Evolutionary conservation across 225 moss, liverwort and hornwort species (phyloP).

Genomic region (Sphagnum contortum): DNA sequence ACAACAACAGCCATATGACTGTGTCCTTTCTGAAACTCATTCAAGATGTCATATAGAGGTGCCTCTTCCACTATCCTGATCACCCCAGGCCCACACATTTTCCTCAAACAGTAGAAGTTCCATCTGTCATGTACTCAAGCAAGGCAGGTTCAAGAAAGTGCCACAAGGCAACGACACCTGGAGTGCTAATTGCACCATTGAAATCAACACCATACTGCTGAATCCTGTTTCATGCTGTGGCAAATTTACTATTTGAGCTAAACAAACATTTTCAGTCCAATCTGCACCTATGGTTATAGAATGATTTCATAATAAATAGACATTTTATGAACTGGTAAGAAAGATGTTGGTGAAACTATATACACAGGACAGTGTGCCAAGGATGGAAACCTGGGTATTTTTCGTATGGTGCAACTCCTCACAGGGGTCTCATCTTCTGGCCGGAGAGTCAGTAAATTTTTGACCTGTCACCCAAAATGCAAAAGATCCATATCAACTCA

Average conservation of each 20-base stretch:
- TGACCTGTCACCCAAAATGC: constrained; percentile 38
- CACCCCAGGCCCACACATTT: too few relatives aligned
- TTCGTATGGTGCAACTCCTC: constrained; percentile 67
- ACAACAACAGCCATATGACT: constrained; percentile 97
- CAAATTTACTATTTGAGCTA: too few relatives aligned
- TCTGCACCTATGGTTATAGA: too few relatives aligned
- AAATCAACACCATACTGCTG: too few relatives aligned
- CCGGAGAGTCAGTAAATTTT: constrained; percentile 78
- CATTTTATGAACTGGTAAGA: too few relatives aligned
- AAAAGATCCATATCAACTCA: too few relatives aligned
- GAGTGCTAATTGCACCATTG: too few relatives aligned
- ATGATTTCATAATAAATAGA: too few relatives aligned
- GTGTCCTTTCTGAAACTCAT: constrained; percentile 93
- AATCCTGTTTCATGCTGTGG: too few relatives aligned
- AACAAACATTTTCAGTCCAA: too few relatives aligned
- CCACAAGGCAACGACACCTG: too few relatives aligned
- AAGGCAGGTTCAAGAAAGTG: neutral
- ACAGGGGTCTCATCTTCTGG: constrained; percentile 86
- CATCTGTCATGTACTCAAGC: neutral
- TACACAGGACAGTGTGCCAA: constrained; percentile 2
- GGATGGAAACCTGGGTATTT: constrained; percentile 61
- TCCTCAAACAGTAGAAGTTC: neutral
- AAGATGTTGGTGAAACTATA: too few relatives aligned
- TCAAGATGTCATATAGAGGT: constrained; percentile 86
- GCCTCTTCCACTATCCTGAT: constrained; percentile 62